Evolutionary conservation across 2,329 filamentous ascomycete species (phyloP).

Genomic region (Zopfia rhizophila): DNA sequence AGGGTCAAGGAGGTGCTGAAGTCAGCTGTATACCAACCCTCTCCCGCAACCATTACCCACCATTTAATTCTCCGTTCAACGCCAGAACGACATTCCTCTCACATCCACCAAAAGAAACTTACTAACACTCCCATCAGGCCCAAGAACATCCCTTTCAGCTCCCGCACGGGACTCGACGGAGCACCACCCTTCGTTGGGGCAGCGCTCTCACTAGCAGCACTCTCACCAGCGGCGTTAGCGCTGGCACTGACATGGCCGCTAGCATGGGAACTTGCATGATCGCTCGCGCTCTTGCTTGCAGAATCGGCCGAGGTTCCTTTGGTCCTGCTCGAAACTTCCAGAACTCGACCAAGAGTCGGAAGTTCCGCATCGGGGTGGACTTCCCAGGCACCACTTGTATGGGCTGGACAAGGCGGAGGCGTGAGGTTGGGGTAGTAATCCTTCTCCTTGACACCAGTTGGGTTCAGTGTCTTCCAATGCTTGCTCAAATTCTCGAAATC

Average conservation of each 20-base stretch:
- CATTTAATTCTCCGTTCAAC: too few relatives aligned
- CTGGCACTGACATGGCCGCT: not conserved
- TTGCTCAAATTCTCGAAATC: constrained; percentile 82
- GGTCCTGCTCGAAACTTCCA: constrained; percentile 24
- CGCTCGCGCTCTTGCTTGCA: not conserved
- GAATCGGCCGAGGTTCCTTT: constrained; percentile 49
- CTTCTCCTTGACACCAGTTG: constrained; percentile 72
- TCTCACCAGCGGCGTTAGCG: constrained; percentile 12
- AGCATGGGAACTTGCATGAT: not conserved
- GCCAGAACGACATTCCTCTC: too few relatives aligned
- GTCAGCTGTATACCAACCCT: too few relatives aligned
- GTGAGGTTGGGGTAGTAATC: constrained; percentile 72
- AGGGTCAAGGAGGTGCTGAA: too few relatives aligned
- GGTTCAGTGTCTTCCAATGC: constrained; percentile 78
- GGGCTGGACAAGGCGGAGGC: constrained; percentile 75
- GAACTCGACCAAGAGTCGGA: constrained; percentile 77
- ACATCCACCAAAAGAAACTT: constrained; percentile 40
- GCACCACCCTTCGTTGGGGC: constrained; percentile 32
- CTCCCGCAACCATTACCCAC: too few relatives aligned
- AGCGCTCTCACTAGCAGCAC: constrained; percentile 10
- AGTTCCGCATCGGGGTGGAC: constrained; percentile 75
- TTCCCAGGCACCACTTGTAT: constrained; percentile 75
- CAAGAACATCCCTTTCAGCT: constrained; percentile 32
- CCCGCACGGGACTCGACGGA: constrained; percentile 27
- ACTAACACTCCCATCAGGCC: constrained; percentile 32